Base-by-base conservation (phyloP, 2,329 filamentous ascomycete genomes). In the Aspergillus texensis region DNA sequence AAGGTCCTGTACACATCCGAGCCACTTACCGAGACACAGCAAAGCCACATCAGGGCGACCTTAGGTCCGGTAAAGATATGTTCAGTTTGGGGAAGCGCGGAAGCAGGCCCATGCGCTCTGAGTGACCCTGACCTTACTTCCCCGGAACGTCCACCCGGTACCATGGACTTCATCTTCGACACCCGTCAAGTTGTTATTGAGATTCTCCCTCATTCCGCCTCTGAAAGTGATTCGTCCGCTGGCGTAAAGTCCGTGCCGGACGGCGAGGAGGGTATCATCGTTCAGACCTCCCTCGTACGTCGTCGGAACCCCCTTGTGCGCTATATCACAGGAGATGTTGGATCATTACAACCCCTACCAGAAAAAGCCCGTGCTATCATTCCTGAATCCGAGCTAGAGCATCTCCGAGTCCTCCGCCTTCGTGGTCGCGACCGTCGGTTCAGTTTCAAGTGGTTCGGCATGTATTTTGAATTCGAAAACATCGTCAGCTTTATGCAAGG, bases 1-100 rank as follows among this genome's bases (percentile, higher is more conserved):
- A 83, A 83, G 64, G 70, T 83, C 0, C 73, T 83, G 3, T 83
- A 83, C 61, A 82, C 81, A 0, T 83, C 81, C 0, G 81, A 84
- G 36, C 66, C 73, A 0, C 67, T 84, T 26, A 79, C 74, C 0
- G 6, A 53, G 0, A 57, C 72, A 0, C 80, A 83, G 41, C 71
- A 72, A 26, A 62, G 57, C 0, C 74, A 76, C 14, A 73, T 83
- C 1, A 41, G 41, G 3, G 60, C 67, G 0, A 70, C 77, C 0
- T 62, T 83, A 0, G 75, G 72, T 0, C 62, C 70, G 0, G 66
- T 81, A 11, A 70, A 71, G 8, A 78, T 83, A 24, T 78, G 63
- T 59, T 83, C 80, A 0, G 12, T 82, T 1, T 41, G 81, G 0
- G 81, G 79, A 0, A 83, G 80, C 34, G 75, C 80, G 0, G 82